phyloP scores from a whole-genome alignment of 2,329 filamentous ascomycete species.

The Meredithiella fracta region DNA sequence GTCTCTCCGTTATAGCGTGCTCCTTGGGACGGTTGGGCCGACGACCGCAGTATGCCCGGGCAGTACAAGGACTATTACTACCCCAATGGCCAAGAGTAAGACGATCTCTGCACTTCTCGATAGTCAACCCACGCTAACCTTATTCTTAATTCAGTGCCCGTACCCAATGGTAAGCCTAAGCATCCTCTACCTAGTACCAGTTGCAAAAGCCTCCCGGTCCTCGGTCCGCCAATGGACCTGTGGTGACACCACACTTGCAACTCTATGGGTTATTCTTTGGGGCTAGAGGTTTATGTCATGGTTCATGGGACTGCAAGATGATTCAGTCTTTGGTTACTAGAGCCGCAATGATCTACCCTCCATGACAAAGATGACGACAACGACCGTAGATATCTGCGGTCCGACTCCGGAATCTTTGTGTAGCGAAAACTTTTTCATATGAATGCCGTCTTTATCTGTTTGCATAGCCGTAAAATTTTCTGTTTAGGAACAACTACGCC shows the following conservation, averaged over 20 bases:
- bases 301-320: neutral
- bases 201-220: neutral
- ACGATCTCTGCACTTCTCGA: neutral
- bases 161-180: slow-evolving; percentile 29
- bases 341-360: neutral
- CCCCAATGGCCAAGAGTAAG: slow-evolving; percentile 31
- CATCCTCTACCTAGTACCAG: neutral
- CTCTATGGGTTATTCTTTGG: neutral
- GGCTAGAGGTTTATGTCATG: neutral
- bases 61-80: slow-evolving; percentile 48
- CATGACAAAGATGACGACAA: too few species aligned
- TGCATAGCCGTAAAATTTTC: too few species aligned
- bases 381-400: too few species aligned
- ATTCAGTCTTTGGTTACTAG: too few species aligned
- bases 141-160: slow-evolving; percentile 23
- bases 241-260: neutral
- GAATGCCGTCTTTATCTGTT: neutral
- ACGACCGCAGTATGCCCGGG: slow-evolving; percentile 32
- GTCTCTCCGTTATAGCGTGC: slow-evolving; percentile 18
- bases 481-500: too few species aligned
- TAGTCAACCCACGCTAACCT: neutral
- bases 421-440: neutral
- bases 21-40: slow-evolving; percentile 33
- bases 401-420: too few species aligned
- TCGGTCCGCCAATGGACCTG: neutral